A percentile compares a stretch with the other conserved stretches of the same genome.
Conservation (phyloP, 2,329 filamentous ascomycete genomes). For the Penicillium sp. region DNA sequence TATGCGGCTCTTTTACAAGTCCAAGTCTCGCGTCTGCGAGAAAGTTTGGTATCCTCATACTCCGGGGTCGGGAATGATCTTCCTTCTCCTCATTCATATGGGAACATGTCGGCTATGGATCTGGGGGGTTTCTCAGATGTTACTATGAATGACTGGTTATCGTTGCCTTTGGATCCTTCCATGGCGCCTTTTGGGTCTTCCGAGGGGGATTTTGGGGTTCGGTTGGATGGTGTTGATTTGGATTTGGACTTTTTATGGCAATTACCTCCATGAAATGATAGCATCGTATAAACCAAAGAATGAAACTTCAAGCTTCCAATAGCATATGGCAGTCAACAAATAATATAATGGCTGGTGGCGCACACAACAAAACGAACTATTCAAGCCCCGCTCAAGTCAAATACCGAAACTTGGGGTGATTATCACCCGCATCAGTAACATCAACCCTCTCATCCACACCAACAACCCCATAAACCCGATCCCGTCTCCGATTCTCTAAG, state of each 20-base stretch:
- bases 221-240: background rate
- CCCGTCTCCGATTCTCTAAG: slow-evolving; percentile 23
- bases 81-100: background rate
- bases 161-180: background rate
- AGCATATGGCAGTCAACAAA: background rate
- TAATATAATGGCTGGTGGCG: background rate
- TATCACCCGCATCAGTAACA: slow-evolving; percentile 27
- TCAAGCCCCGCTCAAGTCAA: slow-evolving; percentile 12
- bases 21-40: background rate
- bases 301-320: background rate
- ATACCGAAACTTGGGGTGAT: slow-evolving; percentile 24
- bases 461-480: slow-evolving; percentile 24
- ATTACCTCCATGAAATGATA: background rate
- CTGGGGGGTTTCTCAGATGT: background rate
- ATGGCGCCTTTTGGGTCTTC: background rate
- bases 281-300: background rate
- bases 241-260: background rate
- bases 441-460: slow-evolving; percentile 19
- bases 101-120: background rate
- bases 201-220: background rate
- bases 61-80: background rate
- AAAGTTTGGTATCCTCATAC: background rate
- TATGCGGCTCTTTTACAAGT: background rate
- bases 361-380: background rate
- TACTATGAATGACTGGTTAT: background rate